A percentile compares a stretch with the other conserved stretches of the same genome.
phyloP scores from a whole-genome alignment of 2,329 filamentous ascomycete species.

The Clathrospora elynae region DNA sequence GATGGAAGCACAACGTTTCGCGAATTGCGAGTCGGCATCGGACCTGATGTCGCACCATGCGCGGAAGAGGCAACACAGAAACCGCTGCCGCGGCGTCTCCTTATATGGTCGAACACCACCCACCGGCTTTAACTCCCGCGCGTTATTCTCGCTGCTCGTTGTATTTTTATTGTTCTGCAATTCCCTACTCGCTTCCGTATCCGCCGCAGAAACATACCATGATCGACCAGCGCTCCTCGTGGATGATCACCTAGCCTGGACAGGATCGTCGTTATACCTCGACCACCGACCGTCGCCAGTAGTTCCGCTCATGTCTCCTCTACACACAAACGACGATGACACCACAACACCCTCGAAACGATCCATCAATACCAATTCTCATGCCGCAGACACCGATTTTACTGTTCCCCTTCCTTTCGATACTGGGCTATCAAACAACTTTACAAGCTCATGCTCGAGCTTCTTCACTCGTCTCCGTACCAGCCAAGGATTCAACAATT shows the following conservation, averaged over 20 bases:
- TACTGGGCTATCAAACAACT: slow-evolving; percentile 58
- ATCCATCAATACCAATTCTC: slow-evolving; percentile 33
- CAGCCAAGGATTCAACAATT: slow-evolving; percentile 70
- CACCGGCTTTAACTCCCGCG: slow-evolving; percentile 14
- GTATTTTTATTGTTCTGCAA: slow-evolving; percentile 32
- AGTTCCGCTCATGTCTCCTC: slow-evolving; percentile 42
- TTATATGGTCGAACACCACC: slow-evolving; percentile 24
- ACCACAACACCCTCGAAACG: slow-evolving; percentile 33
- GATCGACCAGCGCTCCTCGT: slow-evolving; percentile 37
- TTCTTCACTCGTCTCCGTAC: slow-evolving; percentile 73
- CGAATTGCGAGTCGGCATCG: slow-evolving; percentile 31
- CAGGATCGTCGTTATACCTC: slow-evolving; percentile 37
- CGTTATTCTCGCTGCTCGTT: slow-evolving; percentile 35
- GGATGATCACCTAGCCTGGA: slow-evolving; percentile 36
- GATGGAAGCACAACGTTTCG: slow-evolving; percentile 24
- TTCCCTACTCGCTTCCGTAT: slow-evolving; percentile 34
- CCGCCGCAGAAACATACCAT: slow-evolving; percentile 38
- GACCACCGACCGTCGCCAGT: slow-evolving; percentile 39
- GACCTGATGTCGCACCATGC: slow-evolving; percentile 43
- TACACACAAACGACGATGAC: slow-evolving; percentile 32
- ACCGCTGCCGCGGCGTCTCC: slow-evolving; percentile 25
- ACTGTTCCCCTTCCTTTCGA: slow-evolving; percentile 54
- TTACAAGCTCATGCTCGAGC: slow-evolving; percentile 62
- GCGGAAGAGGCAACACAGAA: slow-evolving; percentile 27
- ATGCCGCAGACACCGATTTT: slow-evolving; percentile 27